These are phyloP conservation scores for Brasenia schreberi DNA, from an alignment of 164 flowering plant genomes.

Conservation along the genomic window DNA sequence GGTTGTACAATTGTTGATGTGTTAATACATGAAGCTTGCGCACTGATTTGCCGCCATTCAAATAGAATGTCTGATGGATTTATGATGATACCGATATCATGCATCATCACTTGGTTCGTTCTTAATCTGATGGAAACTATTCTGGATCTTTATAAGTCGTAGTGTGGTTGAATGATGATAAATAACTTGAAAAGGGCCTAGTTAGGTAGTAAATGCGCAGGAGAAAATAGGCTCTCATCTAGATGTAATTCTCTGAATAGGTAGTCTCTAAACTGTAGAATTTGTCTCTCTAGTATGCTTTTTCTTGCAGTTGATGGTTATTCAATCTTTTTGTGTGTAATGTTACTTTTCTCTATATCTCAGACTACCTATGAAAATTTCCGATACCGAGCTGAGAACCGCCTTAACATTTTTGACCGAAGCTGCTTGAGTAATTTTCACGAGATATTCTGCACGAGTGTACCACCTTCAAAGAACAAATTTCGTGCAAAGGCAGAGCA, in stretches of 20 bases:
- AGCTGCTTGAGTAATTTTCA: slow-evolving; percentile 63
- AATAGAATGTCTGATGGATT: too few relatives aligned
- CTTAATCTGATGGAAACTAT: too few relatives aligned
- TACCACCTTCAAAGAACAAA: slow-evolving; percentile 65
- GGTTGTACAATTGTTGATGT: too few relatives aligned
- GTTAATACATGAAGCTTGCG: too few relatives aligned
- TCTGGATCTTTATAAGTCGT: too few relatives aligned
- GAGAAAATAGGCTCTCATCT: too few relatives aligned
- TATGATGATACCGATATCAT: too few relatives aligned
- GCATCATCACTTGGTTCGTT: too few relatives aligned
- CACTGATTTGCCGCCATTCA: too few relatives aligned
- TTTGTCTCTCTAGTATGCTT: not conserved
- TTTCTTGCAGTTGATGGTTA: not conserved
- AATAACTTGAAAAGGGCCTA: not conserved
- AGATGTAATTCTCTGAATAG: not conserved
- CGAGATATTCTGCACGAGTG: slow-evolving; percentile 67
- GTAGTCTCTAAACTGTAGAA: not conserved
- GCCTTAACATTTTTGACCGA: slow-evolving; percentile 47
- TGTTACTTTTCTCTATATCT: not conserved
- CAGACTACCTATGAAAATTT: slow-evolving; percentile 94
- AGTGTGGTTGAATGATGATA: too few relatives aligned
- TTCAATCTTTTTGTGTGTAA: not conserved
- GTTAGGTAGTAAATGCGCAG: not conserved
- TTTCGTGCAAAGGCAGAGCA: slow-evolving; percentile 75
- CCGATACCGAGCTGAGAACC: slow-evolving; percentile 67